These are phyloP conservation scores for Passalora sequoiae DNA, from an alignment of 2,329 filamentous ascomycete species.

Conservation along the genomic window DNA sequence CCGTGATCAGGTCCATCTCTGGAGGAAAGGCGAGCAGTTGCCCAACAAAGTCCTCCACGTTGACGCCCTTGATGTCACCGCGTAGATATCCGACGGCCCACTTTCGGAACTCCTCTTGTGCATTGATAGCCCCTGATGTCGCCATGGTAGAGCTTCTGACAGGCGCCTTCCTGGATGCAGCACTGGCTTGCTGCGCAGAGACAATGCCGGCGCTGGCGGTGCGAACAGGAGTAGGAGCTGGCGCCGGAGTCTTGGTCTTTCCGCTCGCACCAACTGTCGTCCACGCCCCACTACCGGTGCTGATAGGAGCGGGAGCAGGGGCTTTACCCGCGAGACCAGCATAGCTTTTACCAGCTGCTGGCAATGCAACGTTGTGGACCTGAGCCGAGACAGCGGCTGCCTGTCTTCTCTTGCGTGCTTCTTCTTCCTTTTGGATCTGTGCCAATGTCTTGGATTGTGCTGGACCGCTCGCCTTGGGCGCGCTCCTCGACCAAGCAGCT, in stretches of 20 bases:
- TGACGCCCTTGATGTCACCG: conserved; percentile 65
- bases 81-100: conserved; percentile 79
- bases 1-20: conserved; percentile 76
- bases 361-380: conserved; percentile 39
- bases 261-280: conserved; percentile 91
- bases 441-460: conserved; percentile 78
- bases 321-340: conserved; percentile 87
- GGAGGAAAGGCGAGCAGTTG: conserved; percentile 69
- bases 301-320: conserved; percentile 36
- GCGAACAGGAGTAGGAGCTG: conserved; percentile 43
- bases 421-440: conserved; percentile 96
- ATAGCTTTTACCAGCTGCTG: conserved; percentile 72
- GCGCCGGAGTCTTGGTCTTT: conserved; percentile 73
- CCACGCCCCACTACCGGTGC: conserved; percentile 64
- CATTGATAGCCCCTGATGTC: conserved; percentile 51
- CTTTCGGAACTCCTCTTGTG: conserved; percentile 88
- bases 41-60: conserved; percentile 66
- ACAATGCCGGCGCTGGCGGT: conserved; percentile 44
- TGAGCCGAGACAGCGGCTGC: conserved; percentile 47
- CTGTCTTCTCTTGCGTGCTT: conserved; percentile 75
- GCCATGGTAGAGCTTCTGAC: conserved; percentile 53
- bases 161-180: conserved; percentile 37
- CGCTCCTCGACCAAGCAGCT: conserved; percentile 63
- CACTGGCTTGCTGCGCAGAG: conserved; percentile 24
- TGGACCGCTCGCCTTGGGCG: conserved; percentile 46